Evolutionary conservation across 2,329 filamentous ascomycete species (phyloP).

Genomic region (Stagonosporopsis rhizophila): DNA sequence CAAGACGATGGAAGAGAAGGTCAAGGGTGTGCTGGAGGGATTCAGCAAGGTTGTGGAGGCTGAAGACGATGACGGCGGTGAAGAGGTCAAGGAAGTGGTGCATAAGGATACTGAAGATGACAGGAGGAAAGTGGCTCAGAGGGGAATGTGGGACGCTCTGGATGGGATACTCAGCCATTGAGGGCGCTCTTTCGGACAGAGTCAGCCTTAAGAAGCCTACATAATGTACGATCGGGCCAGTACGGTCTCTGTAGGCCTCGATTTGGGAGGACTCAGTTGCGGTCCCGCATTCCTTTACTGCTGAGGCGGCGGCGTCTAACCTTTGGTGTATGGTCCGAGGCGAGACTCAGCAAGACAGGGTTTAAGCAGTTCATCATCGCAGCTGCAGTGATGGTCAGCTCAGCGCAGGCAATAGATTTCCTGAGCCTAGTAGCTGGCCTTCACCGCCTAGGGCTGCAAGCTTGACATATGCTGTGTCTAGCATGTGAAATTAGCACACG

Average conservation of each 20-base stretch:
- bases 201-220: background rate
- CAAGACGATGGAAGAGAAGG: constrained; percentile 71
- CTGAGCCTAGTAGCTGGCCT: background rate
- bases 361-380: background rate
- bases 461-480: background rate
- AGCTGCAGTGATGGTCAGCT: background rate
- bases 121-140: constrained; percentile 36
- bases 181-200: background rate
- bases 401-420: background rate
- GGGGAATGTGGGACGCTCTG: constrained; percentile 46
- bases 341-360: background rate
- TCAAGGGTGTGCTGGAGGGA: constrained; percentile 74
- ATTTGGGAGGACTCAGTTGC: background rate
- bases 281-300: background rate
- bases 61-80: constrained; percentile 20
- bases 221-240: background rate
- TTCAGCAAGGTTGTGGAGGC: constrained; percentile 54
- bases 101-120: constrained; percentile 22
- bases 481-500: constrained; percentile 4
- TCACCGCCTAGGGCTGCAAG: background rate
- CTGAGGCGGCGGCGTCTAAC: background rate
- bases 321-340: background rate
- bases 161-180: constrained; percentile 42
- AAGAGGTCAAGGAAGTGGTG: constrained; percentile 28
- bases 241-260: background rate